These are phyloP conservation scores for Austroboletus olivaceoglutinosus DNA, from an alignment of 1,284 basidiomycete genomes.

Conservation along the genomic window DNA sequence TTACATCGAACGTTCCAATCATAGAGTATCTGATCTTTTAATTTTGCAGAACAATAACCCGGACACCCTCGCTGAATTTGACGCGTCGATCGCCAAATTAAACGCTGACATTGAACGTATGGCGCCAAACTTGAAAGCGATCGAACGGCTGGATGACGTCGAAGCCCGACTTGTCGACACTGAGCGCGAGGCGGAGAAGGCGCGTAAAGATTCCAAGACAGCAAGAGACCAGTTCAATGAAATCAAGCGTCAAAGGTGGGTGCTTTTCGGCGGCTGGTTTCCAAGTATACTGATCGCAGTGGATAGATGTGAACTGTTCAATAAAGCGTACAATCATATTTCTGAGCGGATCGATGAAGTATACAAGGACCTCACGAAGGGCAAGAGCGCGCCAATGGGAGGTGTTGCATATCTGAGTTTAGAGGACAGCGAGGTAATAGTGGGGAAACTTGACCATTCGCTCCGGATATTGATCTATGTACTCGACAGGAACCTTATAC, in stretches of 20 bases:
- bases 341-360: conserved; percentile 92
- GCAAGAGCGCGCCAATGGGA: conserved; percentile 88
- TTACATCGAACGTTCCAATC: not conserved
- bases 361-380: conserved; percentile 98
- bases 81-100: conserved; percentile 73
- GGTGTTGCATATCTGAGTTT: conserved; percentile 95
- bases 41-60: conserved; percentile 59
- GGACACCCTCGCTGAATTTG: conserved; percentile 72
- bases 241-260: conserved; percentile 78
- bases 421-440: conserved; percentile 87
- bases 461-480: conserved; percentile 3
- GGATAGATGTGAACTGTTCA: conserved; percentile 79
- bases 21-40: not conserved
- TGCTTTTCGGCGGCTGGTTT: not conserved
- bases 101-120: conserved; percentile 87
- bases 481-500: conserved; percentile 84
- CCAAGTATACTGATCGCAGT: not conserved
- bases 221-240: conserved; percentile 92
- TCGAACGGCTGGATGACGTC: conserved; percentile 92
- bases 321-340: conserved; percentile 96
- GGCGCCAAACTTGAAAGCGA: conserved; percentile 96
- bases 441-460: not conserved
- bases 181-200: conserved; percentile 74
- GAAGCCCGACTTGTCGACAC: conserved; percentile 74
- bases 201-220: conserved; percentile 79